Evolutionary conservation across 2,329 filamentous ascomycete genomes (phyloP).

Genomic region (Raffaelea ambrosiae): DNA sequence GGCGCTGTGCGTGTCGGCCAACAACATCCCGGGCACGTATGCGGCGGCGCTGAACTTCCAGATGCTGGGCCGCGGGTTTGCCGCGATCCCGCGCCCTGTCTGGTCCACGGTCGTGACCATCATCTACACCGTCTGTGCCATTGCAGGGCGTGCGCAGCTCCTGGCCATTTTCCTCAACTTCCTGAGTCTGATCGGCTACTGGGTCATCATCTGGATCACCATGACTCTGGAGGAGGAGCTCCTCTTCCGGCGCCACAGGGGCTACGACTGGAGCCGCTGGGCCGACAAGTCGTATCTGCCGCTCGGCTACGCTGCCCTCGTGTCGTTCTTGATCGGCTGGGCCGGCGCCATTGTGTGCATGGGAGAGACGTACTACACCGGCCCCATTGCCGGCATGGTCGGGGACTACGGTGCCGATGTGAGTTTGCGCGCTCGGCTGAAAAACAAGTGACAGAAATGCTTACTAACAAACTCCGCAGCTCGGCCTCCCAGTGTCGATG

Average conservation of each 20-base stretch:
- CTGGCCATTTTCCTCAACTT: slow-evolving; percentile 62
- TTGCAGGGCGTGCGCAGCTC: slow-evolving; percentile 52
- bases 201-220: slow-evolving; percentile 56
- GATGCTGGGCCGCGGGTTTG: slow-evolving; percentile 50
- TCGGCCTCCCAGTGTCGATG: slow-evolving; percentile 18
- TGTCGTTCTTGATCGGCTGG: slow-evolving; percentile 57
- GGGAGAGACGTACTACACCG: slow-evolving; percentile 62
- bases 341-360: slow-evolving; percentile 56
- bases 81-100: slow-evolving; percentile 50
- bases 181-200: slow-evolving; percentile 63
- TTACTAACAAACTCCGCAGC: slow-evolving; percentile 2
- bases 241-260: slow-evolving; percentile 44
- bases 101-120: slow-evolving; percentile 57
- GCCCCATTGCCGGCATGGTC: slow-evolving; percentile 31
- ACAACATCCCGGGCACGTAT: slow-evolving; percentile 58
- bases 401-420: slow-evolving; percentile 13
- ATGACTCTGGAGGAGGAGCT: slow-evolving; percentile 55
- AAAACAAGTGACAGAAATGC: not conserved
- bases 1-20: slow-evolving; percentile 55
- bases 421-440: not conserved
- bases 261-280: slow-evolving; percentile 55
- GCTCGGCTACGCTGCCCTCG: slow-evolving; percentile 51
- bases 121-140: slow-evolving; percentile 55
- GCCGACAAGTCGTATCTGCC: slow-evolving; percentile 50
- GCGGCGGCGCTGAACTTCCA: slow-evolving; percentile 60